phyloP scores from a whole-genome alignment of 768 basidiomycete species.

The Mycena crocata region DNA sequence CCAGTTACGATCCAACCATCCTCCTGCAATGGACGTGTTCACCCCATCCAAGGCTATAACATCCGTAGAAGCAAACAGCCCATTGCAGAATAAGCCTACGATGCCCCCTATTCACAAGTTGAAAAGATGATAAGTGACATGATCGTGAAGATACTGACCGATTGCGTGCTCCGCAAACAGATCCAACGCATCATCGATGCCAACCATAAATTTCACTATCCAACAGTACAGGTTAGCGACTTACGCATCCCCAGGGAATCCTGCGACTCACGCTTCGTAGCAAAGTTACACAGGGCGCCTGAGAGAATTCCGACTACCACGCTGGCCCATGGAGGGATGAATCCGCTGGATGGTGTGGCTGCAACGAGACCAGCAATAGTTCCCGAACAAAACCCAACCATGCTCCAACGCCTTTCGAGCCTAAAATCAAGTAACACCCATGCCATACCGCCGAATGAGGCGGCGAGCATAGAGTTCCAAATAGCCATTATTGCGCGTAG shows the following conservation, averaged over 20 bases:
- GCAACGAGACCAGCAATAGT: slow-evolving; percentile 91
- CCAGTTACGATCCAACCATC: slow-evolving; percentile 83
- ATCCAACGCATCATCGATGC: slow-evolving; percentile 91
- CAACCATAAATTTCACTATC: slow-evolving; percentile 74
- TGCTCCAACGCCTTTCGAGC: slow-evolving; percentile 84
- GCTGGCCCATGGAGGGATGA: slow-evolving; percentile 80
- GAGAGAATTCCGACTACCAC: slow-evolving; percentile 81
- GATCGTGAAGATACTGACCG: slow-evolving; percentile 54
- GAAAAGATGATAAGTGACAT: background rate
- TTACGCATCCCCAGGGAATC: background rate
- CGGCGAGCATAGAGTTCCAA: slow-evolving; percentile 90
- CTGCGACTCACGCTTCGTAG: slow-evolving; percentile 74
- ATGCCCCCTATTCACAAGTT: slow-evolving; percentile 51
- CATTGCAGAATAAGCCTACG: slow-evolving; percentile 78
- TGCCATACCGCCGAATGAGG: slow-evolving; percentile 83
- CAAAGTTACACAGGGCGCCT: slow-evolving; percentile 83
- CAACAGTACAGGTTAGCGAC: slow-evolving; percentile 15
- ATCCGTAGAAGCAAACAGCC: slow-evolving; percentile 74
- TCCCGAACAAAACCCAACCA: slow-evolving; percentile 93
- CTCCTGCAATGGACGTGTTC: slow-evolving; percentile 63
- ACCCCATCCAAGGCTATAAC: slow-evolving; percentile 79
- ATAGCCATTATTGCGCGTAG: slow-evolving; percentile 86
- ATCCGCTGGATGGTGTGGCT: slow-evolving; percentile 90
- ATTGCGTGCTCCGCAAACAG: slow-evolving; percentile 93
- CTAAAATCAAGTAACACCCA: slow-evolving; percentile 88